Conservation (phyloP, 345 rosid species). For the Populus pruinosa region DNA sequence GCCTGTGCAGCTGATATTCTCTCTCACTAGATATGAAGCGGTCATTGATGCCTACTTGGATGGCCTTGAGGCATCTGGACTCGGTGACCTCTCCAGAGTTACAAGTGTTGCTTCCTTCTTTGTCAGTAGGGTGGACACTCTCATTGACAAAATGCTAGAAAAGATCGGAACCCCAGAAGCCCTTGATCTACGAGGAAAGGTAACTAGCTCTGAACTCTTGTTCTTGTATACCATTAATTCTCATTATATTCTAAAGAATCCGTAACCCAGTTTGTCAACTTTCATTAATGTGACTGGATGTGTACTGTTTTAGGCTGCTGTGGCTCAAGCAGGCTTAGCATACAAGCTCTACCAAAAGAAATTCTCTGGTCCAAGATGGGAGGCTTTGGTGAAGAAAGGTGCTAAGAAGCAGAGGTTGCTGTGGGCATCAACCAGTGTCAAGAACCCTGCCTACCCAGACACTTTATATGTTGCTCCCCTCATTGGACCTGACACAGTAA, state of each 20-base stretch:
- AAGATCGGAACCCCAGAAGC: constrained; percentile 92
- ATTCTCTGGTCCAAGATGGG: constrained; percentile 98
- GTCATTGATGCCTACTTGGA: constrained; percentile 97
- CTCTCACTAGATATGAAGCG: constrained; percentile 84
- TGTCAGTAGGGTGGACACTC: constrained; percentile 95
- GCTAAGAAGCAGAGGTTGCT: constrained; percentile 96
- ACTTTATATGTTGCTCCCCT: constrained; percentile 87
- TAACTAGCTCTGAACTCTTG: constrained; percentile 16
- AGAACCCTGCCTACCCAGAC: constrained; percentile 93
- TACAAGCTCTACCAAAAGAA: constrained; percentile 94
- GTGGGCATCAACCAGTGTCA: constrained; percentile 97
- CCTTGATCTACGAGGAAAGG: constrained; percentile 96
- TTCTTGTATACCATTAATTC: background rate
- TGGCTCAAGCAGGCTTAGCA: constrained; percentile 94
- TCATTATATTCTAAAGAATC: background rate
- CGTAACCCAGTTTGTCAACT: background rate
- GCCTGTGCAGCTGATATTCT: constrained; percentile 80
- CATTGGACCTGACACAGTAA: constrained; percentile 92
- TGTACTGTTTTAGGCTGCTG: constrained; percentile 66
- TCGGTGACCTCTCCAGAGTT: constrained; percentile 84
- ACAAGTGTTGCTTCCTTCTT: constrained; percentile 98
- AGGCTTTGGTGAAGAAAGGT: constrained; percentile 86
- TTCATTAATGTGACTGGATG: constrained; percentile 15
- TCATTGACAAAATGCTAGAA: constrained; percentile 92
- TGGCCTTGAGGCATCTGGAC: constrained; percentile 97